Percentiles rank a stretch among this genome's conserved stretches.
phyloP scores from a whole-genome alignment of 2,329 filamentous ascomycete species.

The Pseudogymnoascus sp. region DNA sequence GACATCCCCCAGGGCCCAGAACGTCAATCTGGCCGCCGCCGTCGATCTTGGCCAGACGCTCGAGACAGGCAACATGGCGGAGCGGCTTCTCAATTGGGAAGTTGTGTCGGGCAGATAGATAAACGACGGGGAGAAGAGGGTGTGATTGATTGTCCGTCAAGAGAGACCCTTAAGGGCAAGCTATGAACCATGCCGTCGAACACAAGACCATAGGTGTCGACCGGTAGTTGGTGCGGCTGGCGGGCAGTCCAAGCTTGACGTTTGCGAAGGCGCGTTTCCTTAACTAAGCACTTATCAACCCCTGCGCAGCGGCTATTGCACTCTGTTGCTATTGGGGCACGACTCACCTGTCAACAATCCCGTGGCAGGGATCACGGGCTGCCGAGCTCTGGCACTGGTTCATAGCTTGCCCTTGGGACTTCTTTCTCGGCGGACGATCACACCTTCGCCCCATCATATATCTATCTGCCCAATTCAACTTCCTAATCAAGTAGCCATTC shows the following conservation, averaged over 20 bases:
- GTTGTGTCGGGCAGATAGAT: background rate
- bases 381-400: background rate
- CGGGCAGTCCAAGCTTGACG: background rate
- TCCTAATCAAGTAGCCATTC: background rate
- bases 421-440: background rate
- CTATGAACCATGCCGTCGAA: background rate
- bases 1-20: background rate
- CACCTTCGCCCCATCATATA: background rate
- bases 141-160: background rate
- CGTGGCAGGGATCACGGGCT: background rate
- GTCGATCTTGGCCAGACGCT: background rate
- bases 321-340: background rate
- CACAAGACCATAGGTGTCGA: background rate
- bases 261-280: background rate
- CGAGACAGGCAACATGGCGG: background rate
- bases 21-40: background rate
- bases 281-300: background rate
- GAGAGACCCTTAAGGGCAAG: background rate
- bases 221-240: background rate
- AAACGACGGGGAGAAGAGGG: background rate
- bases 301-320: constrained; percentile 2
- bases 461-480: background rate
- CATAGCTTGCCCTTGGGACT: background rate
- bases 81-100: background rate
- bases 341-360: background rate